phyloP scores from a whole-genome alignment of 1,284 basidiomycete genomes.

The Cerioporus squamosus region DNA sequence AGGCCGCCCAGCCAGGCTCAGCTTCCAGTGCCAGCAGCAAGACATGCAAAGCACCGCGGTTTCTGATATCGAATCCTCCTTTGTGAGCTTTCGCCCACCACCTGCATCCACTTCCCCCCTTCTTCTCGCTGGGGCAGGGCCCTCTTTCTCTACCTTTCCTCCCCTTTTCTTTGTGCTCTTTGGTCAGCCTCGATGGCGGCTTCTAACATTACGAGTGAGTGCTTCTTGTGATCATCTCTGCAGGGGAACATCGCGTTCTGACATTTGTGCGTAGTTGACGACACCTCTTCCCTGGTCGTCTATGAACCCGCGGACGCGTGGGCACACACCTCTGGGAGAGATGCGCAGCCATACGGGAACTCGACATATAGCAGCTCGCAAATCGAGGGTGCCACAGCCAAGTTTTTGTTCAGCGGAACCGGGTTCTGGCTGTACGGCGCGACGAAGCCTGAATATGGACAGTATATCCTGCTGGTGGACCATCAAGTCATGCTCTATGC shows the following conservation, averaged over 20 bases:
- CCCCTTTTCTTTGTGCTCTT: slow-evolving; percentile 13
- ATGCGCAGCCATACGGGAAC: slow-evolving; percentile 27
- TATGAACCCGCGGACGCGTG: slow-evolving; percentile 36
- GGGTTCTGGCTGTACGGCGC: slow-evolving; percentile 57
- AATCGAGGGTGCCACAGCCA: slow-evolving; percentile 29
- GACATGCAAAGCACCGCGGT: neutral
- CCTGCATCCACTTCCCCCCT: slow-evolving; percentile 15
- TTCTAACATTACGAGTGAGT: slow-evolving; percentile 37
- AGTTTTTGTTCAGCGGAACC: slow-evolving; percentile 46
- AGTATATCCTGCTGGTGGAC: slow-evolving; percentile 51
- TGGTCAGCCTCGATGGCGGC: slow-evolving; percentile 37
- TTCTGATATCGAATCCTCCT: neutral
- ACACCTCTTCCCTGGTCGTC: slow-evolving; percentile 36
- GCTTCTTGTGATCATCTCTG: slow-evolving; percentile 8
- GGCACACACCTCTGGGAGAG: slow-evolving; percentile 20
- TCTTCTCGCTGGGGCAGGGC: slow-evolving; percentile 32
- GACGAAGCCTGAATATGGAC: slow-evolving; percentile 49
- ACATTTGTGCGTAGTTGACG: slow-evolving; percentile 31
- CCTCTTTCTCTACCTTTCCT: slow-evolving; percentile 26
- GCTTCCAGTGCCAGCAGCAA: neutral
- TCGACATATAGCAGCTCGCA: slow-evolving; percentile 30
- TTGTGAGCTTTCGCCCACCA: slow-evolving; percentile 10
- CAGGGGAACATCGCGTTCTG: neutral
- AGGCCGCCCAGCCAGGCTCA: slow-evolving; percentile 1
- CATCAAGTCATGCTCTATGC: slow-evolving; percentile 42